Percentiles rank a stretch among this genome's conserved stretches.
Conservation (phyloP, 1,139 yeast species). For the Debaryomycetaceae sp. region DNA sequence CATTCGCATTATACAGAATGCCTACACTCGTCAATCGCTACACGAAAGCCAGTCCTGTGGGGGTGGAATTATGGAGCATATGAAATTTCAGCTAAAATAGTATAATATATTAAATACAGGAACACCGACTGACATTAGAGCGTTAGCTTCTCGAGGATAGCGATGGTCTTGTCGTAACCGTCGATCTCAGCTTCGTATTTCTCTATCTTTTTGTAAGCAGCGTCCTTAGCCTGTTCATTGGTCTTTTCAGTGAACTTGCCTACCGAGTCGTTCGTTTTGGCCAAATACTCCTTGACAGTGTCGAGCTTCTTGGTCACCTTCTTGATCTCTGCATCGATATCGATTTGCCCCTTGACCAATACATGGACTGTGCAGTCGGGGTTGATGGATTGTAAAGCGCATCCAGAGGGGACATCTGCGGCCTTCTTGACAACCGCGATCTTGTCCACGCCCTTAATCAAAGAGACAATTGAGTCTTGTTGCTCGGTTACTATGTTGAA, state of each 20-base stretch:
- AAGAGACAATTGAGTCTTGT: constrained; percentile 78
- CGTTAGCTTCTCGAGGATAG: constrained; percentile 69
- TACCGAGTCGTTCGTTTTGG: constrained; percentile 39
- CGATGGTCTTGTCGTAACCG: constrained; percentile 76
- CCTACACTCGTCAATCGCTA: too few relatives aligned
- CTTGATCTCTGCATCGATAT: constrained; percentile 82
- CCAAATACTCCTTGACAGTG: constrained; percentile 50
- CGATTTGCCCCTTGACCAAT: constrained; percentile 91
- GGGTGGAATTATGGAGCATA: too few relatives aligned
- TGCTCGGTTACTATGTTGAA: constrained; percentile 60
- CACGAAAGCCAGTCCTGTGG: too few relatives aligned
- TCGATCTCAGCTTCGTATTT: constrained; percentile 80
- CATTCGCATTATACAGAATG: too few relatives aligned
- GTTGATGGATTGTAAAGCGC: constrained; percentile 78
- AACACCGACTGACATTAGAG: constrained; percentile 29
- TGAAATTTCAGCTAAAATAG: neutral
- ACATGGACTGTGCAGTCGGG: constrained; percentile 84
- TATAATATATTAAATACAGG: neutral
- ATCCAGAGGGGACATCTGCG: constrained; percentile 74
- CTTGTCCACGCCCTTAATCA: constrained; percentile 84
- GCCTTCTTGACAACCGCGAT: constrained; percentile 56
- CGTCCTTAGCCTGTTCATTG: constrained; percentile 73
- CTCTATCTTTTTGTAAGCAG: constrained; percentile 66
- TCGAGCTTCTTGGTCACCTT: constrained; percentile 77
- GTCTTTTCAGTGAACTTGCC: constrained; percentile 88